Evolutionary conservation across 2,329 filamentous ascomycete species (phyloP), one percentile per base, ranked within the genome.

Genomic region (Ascochyta viciae-villosae): DNA sequence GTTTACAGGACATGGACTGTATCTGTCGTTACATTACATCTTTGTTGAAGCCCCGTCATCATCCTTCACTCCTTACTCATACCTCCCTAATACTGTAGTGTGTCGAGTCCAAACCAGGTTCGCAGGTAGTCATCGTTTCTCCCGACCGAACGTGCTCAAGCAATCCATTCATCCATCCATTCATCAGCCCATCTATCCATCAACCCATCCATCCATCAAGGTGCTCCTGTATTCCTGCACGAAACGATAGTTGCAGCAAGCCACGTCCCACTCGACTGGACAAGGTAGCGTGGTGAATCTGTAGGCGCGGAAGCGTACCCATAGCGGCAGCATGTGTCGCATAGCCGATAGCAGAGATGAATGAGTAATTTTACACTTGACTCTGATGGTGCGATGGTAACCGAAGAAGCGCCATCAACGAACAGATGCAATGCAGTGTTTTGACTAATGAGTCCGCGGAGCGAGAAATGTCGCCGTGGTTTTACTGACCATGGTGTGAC

Each of bases 271-370:
- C 27, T n/a, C 8, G n/a, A 10, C 13, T 34, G n/a, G n/a, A 34
- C 2, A 34, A 34, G 12, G 33, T 16, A 13, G n/a, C 8, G 13
- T 34, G 6, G 9, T 19, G 19, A 19, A 19, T n/a, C 13, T 35
- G 33, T 16, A n/a, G 16, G 13, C 4, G 37, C 50, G 50, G 50
- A 44, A 38, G 33, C 33, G 26, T 41, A 42, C 47, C 50, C 43
- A 31, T 8, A 22, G 10, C 29, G n/a, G n/a, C 26, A 29, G 35
- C n/a, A 23, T 40, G 50, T n/a, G 23, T 52, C 35, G 35, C 34
- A 40, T 27, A 19, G 27, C 26, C 41, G 19, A 37, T 16, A 24
- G 4, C 27, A 38, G 24, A 26, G 4, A 26, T 19, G 19, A 19
- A 19, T 19, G 24, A n/a, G 5, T 34, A 35, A n/a, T 29, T n/a